These are phyloP conservation scores for Erodium moschatum DNA, from an alignment of 441 rosid species.

Conservation along the genomic window DNA sequence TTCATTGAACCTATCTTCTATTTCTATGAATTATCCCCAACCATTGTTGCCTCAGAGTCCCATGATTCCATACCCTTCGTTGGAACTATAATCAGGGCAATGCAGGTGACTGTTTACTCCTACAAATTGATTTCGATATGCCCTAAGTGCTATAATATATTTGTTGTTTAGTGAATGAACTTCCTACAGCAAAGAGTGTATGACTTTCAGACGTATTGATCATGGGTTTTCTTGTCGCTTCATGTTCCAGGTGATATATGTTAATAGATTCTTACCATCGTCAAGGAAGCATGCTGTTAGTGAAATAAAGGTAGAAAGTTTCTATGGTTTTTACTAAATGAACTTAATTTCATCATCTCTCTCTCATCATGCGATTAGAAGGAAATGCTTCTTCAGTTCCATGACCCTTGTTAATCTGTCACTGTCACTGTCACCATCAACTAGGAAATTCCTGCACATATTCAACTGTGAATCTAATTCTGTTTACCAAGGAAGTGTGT, in stretches of 20 bases:
- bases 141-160: not conserved
- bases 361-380: too few relatives aligned
- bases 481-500: not conserved
- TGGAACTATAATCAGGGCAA: slow-evolving; percentile 94
- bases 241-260: slow-evolving; percentile 78
- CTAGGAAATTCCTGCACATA: not conserved
- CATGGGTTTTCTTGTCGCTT: slow-evolving; percentile 9
- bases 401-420: not conserved
- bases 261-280: slow-evolving; percentile 67
- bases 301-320: slow-evolving; percentile 87
- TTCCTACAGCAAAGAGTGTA: slow-evolving; percentile 4
- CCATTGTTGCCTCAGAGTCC: slow-evolving; percentile 87
- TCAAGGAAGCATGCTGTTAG: slow-evolving; percentile 82
- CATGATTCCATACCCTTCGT: slow-evolving; percentile 90
- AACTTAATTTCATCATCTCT: not conserved
- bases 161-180: not conserved
- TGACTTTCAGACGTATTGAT: not conserved
- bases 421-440: not conserved
- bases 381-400: not conserved
- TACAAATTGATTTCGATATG: not conserved
- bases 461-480: not conserved
- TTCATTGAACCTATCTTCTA: slow-evolving; percentile 87
- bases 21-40: slow-evolving; percentile 81
- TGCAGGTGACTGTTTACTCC: slow-evolving; percentile 52
- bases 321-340: slow-evolving; percentile 22